These are phyloP conservation scores for Dioscorea cayenensis DNA, from an alignment of 116 monocot genomes.

Conservation along the genomic window DNA sequence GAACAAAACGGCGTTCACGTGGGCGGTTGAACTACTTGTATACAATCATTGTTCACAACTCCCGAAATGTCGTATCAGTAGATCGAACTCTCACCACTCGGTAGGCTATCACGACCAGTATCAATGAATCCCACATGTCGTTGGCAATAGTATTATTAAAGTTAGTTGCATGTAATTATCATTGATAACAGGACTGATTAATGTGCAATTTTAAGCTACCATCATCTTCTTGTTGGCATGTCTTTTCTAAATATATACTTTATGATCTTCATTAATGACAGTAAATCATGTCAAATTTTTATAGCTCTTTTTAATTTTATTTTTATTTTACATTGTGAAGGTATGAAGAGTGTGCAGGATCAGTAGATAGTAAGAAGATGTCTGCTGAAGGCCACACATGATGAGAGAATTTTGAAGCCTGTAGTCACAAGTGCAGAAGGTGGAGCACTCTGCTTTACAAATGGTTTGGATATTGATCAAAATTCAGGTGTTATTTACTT, in stretches of 20 bases:
- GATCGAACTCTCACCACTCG: no score
- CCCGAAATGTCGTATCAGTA: no score
- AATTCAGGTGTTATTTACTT: constrained; percentile 32
- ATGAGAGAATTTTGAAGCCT: constrained; percentile 13
- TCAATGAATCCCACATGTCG: no score
- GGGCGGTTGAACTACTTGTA: no score
- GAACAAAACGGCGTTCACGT: no score
- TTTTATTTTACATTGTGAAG: neutral
- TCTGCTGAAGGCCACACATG: constrained; percentile 16
- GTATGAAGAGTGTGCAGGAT: constrained; percentile 3
- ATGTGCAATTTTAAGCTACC: neutral
- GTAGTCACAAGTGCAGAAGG: constrained; percentile 25
- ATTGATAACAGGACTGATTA: neutral
- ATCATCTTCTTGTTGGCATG: neutral
- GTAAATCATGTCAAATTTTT: neutral
- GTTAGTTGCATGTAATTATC: no score
- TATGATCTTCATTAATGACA: neutral
- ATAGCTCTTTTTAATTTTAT: no score
- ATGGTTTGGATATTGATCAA: constrained; percentile 34
- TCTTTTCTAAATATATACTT: neutral
- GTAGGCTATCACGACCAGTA: no score
- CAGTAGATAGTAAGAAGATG: constrained; percentile 7
- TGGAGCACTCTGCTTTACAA: constrained; percentile 26
- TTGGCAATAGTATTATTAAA: no score
- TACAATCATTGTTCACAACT: no score